phyloP scores from a whole-genome alignment of 2,329 filamentous ascomycete species.

The Stagonosporopsis chrysanthemi region DNA sequence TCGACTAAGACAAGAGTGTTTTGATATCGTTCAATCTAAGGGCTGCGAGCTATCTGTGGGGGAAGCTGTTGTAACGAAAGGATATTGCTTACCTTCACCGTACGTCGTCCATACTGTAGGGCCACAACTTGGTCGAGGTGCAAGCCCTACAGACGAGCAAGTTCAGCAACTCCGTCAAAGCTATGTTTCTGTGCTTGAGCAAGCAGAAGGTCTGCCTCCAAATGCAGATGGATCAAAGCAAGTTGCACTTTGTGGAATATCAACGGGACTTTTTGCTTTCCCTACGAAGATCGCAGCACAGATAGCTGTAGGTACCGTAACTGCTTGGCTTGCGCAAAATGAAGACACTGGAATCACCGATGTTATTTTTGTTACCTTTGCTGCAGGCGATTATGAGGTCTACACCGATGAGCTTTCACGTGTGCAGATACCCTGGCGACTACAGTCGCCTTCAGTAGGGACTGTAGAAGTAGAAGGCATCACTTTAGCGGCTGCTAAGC shows the following conservation, averaged over 20 bases:
- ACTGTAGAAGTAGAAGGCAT: conserved; percentile 5
- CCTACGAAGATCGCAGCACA: conserved; percentile 37
- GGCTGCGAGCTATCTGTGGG: conserved; percentile 35
- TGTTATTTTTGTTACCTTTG: conserved; percentile 47
- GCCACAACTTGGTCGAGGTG: conserved; percentile 38
- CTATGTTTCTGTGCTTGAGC: conserved; percentile 42
- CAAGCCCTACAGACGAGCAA: conserved; percentile 27
- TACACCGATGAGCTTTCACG: conserved; percentile 25
- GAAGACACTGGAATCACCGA: conserved; percentile 38
- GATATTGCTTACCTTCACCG: conserved; percentile 37
- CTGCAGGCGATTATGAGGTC: conserved; percentile 32
- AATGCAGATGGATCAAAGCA: conserved; percentile 35
- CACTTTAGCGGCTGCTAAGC: conserved; percentile 14
- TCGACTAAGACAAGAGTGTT: conserved; percentile 42
- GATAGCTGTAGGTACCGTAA: conserved; percentile 39
- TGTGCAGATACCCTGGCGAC: conserved; percentile 1
- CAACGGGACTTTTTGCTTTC: conserved; percentile 49
- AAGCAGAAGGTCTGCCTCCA: conserved; percentile 33
- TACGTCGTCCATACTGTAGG: conserved; percentile 49
- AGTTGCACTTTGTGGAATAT: conserved; percentile 47
- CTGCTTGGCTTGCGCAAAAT: conserved; percentile 38
- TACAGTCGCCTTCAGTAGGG: background rate
- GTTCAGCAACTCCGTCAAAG: conserved; percentile 36
- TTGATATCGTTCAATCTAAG: conserved; percentile 32
- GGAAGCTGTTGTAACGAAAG: conserved; percentile 37